Percentiles rank a stretch among this genome's conserved stretches.
Evolutionary conservation across 768 basidiomycete species (phyloP).

Genomic region (Kwoniella heveanensis): DNA sequence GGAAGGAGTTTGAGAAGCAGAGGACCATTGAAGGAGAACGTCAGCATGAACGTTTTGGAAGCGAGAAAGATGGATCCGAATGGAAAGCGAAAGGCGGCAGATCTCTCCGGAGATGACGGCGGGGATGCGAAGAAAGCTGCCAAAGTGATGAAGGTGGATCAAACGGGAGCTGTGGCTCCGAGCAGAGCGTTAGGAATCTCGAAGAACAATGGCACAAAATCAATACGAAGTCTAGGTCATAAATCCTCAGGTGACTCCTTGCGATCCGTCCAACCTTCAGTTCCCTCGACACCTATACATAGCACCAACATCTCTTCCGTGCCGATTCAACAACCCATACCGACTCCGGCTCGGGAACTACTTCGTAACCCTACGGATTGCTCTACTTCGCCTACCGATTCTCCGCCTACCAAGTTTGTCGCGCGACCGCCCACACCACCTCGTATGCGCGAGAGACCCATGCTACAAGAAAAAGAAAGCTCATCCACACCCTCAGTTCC

Average conservation of each 20-base stretch:
- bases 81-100: constrained; percentile 8
- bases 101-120: background rate
- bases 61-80: background rate
- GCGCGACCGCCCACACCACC: constrained; percentile 34
- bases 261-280: constrained; percentile 7
- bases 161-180: too few species aligned
- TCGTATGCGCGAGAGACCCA: constrained; percentile 16
- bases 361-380: constrained; percentile 14
- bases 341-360: constrained; percentile 29
- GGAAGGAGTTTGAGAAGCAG: constrained; percentile 18
- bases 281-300: background rate
- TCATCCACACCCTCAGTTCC: background rate
- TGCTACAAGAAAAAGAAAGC: background rate
- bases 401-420: constrained; percentile 2
- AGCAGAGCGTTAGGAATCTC: background rate
- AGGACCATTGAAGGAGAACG: constrained; percentile 18
- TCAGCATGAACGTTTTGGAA: constrained; percentile 7
- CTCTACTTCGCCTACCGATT: constrained; percentile 8
- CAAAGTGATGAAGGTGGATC: constrained; percentile 14
- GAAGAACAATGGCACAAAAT: background rate
- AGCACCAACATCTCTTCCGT: too few species aligned
- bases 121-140: background rate
- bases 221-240: background rate
- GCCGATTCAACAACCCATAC: background rate
- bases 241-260: constrained; percentile 6